A percentile compares a stretch with the other conserved stretches of the same genome.
These are phyloP conservation scores for Mariannaea elegans DNA, from an alignment of 2,329 filamentous ascomycete genomes.

Conservation along the genomic window DNA sequence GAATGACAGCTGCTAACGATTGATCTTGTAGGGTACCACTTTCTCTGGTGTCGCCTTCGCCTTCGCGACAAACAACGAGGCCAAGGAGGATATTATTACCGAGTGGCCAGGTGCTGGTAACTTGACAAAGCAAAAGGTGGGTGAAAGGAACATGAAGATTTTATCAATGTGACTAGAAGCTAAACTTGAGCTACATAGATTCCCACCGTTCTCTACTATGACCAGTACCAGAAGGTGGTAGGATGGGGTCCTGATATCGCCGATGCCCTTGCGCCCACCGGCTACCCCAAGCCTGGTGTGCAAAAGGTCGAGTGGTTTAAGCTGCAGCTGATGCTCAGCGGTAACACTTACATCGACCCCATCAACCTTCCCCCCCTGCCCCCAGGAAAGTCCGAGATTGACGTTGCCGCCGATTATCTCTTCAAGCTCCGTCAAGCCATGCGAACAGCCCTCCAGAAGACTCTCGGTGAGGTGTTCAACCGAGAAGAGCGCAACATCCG, in stretches of 20 bases:
- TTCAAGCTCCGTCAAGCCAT: conserved; percentile 98
- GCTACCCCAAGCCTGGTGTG: conserved; percentile 96
- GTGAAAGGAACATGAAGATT: conserved; percentile 17
- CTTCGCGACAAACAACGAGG: conserved; percentile 96
- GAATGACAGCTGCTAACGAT: conserved; percentile 15
- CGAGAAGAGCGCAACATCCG: conserved; percentile 97
- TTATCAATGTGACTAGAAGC: background rate
- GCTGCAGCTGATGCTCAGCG: conserved; percentile 97
- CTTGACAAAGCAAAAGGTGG: conserved; percentile 97
- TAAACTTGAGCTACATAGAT: conserved; percentile 67
- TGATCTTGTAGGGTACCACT: conserved; percentile 79
- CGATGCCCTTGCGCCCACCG: conserved; percentile 93
- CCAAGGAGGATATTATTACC: conserved; percentile 98
- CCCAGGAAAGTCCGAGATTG: conserved; percentile 97
- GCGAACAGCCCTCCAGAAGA: conserved; percentile 95
- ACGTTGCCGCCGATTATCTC: conserved; percentile 98
- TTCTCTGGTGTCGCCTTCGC: conserved; percentile 98
- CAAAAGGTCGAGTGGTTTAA: conserved; percentile 99
- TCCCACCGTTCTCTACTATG: conserved; percentile 98
- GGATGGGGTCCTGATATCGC: conserved; percentile 99
- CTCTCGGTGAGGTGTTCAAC: conserved; percentile 96
- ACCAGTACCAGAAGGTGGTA: conserved; percentile 99
- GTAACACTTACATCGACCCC: conserved; percentile 98
- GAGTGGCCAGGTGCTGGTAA: conserved; percentile 99
- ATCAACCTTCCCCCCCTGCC: conserved; percentile 98